Conservation (phyloP, 306 rosid species). For the Trifolium subterraneum region DNA sequence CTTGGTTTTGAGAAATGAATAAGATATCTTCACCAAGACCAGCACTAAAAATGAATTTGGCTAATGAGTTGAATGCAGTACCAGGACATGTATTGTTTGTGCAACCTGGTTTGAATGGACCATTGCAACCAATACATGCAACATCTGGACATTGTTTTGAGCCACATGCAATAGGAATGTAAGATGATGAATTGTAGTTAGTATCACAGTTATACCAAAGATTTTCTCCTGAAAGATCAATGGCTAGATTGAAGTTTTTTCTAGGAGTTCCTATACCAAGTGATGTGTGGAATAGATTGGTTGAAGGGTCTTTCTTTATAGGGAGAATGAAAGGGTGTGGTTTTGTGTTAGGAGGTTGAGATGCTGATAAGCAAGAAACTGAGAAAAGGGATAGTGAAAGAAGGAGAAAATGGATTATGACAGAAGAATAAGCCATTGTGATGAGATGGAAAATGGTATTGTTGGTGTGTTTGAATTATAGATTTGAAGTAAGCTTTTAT, state of each 20-base stretch:
- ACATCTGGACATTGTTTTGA: constrained; percentile 38
- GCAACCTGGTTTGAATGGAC: constrained; percentile 55
- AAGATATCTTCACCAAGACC: constrained; percentile 35
- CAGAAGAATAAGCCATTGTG: constrained; percentile 32
- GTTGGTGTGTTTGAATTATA: neutral
- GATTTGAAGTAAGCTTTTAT: constrained; percentile 18
- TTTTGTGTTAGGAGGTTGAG: constrained; percentile 2
- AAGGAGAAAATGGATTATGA: constrained; percentile 17
- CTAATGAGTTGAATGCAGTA: neutral
- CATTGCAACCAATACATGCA: constrained; percentile 35
- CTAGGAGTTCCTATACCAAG: constrained; percentile 52
- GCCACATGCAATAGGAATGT: constrained; percentile 21
- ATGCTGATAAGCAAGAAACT: neutral
- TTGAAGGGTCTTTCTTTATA: constrained; percentile 47
- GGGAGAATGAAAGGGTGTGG: constrained; percentile 40
- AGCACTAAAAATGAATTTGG: constrained; percentile 10
- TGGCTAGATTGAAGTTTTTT: constrained; percentile 31
- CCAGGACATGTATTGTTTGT: constrained; percentile 42
- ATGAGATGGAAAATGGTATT: neutral
- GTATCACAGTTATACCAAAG: constrained; percentile 46
- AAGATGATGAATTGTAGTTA: constrained; percentile 48
- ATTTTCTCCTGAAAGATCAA: constrained; percentile 49
- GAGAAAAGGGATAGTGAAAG: constrained; percentile 35
- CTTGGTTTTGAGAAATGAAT: neutral
- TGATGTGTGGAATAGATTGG: constrained; percentile 48